Conservation (phyloP, 495 filamentous ascomycete genomes). For the Aspergillus asperescens region DNA sequence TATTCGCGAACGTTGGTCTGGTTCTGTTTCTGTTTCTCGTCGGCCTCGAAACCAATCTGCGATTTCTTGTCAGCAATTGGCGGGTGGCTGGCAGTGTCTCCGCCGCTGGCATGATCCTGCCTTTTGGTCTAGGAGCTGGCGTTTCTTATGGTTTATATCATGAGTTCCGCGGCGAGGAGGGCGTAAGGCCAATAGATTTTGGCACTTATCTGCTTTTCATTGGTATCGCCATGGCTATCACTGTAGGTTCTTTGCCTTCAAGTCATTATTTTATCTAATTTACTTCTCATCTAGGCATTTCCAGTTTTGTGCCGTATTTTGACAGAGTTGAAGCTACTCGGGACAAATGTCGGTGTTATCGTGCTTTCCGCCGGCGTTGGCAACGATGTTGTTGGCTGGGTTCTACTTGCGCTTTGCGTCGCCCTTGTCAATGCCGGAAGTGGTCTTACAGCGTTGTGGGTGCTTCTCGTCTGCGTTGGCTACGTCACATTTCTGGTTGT, state of each 20-base stretch:
- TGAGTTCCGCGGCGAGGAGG: conserved; percentile 62
- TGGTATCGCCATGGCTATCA: conserved; percentile 91
- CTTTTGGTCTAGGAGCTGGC: conserved; percentile 62
- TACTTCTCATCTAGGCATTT: conserved; percentile 60
- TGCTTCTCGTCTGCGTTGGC: conserved; percentile 68
- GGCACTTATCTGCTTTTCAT: conserved; percentile 88
- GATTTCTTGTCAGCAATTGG: conserved; percentile 84
- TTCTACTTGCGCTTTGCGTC: conserved; percentile 89
- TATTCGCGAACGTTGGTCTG: conserved; percentile 86
- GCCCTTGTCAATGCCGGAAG: conserved; percentile 84
- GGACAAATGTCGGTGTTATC: conserved; percentile 81
- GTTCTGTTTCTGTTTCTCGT: conserved; percentile 90
- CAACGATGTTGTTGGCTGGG: conserved; percentile 94
- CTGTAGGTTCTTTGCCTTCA: conserved; percentile 38
- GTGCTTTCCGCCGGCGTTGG: conserved; percentile 91
- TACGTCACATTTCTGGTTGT: conserved; percentile 76
- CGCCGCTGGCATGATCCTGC: conserved; percentile 77
- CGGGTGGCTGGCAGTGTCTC: conserved; percentile 76
- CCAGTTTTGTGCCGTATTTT: conserved; percentile 93
- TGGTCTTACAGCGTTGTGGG: conserved; percentile 82
- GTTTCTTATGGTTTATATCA: conserved; percentile 86
- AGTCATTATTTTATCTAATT: neutral
- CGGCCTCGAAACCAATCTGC: conserved; percentile 85
- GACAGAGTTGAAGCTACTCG: conserved; percentile 83
- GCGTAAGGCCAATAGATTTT: conserved; percentile 61